Percentiles rank a stretch among this genome's conserved stretches.
These are phyloP conservation scores for Eragrostis tef DNA, from an alignment of 202 grass and related monocot species.

Conservation along the genomic window DNA sequence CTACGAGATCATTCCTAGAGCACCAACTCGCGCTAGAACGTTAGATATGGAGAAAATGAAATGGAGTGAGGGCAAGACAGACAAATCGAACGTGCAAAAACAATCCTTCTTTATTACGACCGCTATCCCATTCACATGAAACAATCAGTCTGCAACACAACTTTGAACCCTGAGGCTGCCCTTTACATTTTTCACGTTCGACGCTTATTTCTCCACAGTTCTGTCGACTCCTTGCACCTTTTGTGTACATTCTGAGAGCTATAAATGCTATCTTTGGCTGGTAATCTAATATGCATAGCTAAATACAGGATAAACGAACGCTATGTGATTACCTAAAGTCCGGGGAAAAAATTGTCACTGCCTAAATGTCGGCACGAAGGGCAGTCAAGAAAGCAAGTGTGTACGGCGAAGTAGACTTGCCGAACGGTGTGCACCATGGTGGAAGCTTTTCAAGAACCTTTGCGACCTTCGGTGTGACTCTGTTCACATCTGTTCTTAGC, in stretches of 20 bases:
- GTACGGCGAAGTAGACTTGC: conserved; percentile 76
- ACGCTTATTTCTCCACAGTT: background rate
- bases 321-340: conserved; percentile 26
- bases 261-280: conserved; percentile 39
- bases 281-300: conserved; percentile 30
- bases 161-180: background rate
- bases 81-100: background rate
- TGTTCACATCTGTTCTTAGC: conserved; percentile 77
- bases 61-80: no score
- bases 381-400: conserved; percentile 80
- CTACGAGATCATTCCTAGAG: background rate
- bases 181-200: background rate
- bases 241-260: conserved; percentile 19
- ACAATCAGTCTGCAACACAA: background rate
- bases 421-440: conserved; percentile 74
- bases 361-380: conserved; percentile 78
- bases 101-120: conserved; percentile 3
- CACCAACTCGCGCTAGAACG: background rate
- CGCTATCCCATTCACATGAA: background rate
- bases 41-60: background rate
- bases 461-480: conserved; percentile 60
- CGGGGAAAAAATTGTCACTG: background rate
- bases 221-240: background rate
- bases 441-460: conserved; percentile 80
- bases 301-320: conserved; percentile 35